Evolutionary conservation across 116 monocot genomes (phyloP), one percentile per base, ranked within the genome.

Genomic region (Phalaenopsis hybrid): DNA sequence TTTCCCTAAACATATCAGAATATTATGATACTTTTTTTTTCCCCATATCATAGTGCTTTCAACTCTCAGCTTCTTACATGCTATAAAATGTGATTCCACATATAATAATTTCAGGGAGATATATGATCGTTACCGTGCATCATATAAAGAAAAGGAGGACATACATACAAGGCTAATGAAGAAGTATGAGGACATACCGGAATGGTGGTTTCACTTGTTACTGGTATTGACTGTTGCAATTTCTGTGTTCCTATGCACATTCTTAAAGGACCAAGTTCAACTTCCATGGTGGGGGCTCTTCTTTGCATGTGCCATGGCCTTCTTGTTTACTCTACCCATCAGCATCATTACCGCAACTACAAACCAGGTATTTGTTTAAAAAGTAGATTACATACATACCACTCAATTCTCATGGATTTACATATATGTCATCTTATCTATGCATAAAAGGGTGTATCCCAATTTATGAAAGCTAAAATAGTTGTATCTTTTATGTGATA

Each of bases 301-400:
- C 69, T 91, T 97, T 59, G 94, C 97, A 7, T 97, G 94, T 57
- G 84, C 23, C 9, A 85, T 97, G 85, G 93, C 97, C 70, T 94
- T 94, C 81, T 1, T 88, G 11, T 94, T 97, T 87, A 94, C 97
- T 43, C 90, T 97, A 74, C 97, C 97, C 17, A 93, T 93, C 83
- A 93, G 91, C 81, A 94, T 94, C 87, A 90, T 97, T 43, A 93
- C 90, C 33, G 97, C 97, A 57, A 97, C 97, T 15, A 97, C 97
- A 44, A 97, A 97, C 70, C 92, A 97, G 91, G 94, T 88, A 86
- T 0, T 8, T 4, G 59, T 51, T 23, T 9, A 67, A 23, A 67
- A 8, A 28, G 16, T 10, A 21, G 41, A 41, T 41, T 41, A 41
- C 41, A 41, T 41, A 41, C 41, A 41, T 41, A 41, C 41, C 41